phyloP scores from a whole-genome alignment of 305 asterid genomes.

The Fraxinus greggii region DNA sequence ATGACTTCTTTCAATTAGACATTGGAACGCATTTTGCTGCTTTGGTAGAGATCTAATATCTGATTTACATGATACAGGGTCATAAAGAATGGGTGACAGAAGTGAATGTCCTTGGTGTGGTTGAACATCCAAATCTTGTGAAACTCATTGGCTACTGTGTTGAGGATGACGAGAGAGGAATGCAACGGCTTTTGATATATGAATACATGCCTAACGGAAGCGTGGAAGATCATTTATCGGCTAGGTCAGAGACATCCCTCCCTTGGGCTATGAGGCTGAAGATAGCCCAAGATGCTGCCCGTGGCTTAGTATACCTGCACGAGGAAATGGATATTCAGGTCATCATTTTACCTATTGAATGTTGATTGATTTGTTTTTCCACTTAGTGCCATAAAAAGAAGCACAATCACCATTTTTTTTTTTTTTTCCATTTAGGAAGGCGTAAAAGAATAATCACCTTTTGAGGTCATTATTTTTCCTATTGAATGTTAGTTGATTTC shows the following conservation, averaged over 20 bases:
- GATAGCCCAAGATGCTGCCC: conserved; percentile 88
- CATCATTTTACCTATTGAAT: background rate
- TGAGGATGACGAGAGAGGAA: conserved; percentile 97
- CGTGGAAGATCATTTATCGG: conserved; percentile 81
- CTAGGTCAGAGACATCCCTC: conserved; percentile 59
- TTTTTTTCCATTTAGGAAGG: conserved; percentile 19
- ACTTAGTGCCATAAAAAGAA: background rate
- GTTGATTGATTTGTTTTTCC: background rate
- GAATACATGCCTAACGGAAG: conserved; percentile 92
- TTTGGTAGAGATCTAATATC: background rate
- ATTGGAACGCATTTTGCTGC: background rate
- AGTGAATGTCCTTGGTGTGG: conserved; percentile 90
- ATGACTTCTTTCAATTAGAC: background rate
- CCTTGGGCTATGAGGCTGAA: conserved; percentile 84
- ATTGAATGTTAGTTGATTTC: background rate
- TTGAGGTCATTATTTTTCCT: conserved; percentile 55
- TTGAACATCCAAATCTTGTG: conserved; percentile 88
- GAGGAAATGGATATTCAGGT: conserved; percentile 99
- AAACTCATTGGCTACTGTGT: conserved; percentile 93
- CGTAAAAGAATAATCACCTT: conserved; percentile 20
- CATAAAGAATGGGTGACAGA: conserved; percentile 99
- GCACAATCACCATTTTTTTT: background rate
- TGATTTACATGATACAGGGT: conserved; percentile 51
- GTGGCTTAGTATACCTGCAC: conserved; percentile 82
- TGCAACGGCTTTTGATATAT: conserved; percentile 83